Base-by-base conservation (phyloP, 768 basidiomycete genomes). In the Boletales sp. region DNA sequence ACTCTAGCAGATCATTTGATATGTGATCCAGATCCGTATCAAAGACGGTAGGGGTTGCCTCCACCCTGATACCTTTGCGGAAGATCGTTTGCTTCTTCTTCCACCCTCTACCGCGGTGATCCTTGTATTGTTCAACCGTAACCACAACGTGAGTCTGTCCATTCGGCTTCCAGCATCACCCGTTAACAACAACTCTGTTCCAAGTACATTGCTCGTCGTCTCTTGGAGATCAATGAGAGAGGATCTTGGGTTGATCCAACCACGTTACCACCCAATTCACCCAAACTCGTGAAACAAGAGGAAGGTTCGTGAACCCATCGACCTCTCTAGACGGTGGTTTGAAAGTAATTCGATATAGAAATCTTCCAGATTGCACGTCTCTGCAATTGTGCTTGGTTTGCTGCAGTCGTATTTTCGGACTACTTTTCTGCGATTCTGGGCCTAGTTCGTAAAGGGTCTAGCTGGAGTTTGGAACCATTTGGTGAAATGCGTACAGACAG, bases 101-200 rank as follows among this genome's bases (percentile, higher is more conserved):
- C 90, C 90, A 1, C 90, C 90, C 0, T 83, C 82, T 1, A 81
- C 83, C 45, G 82, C 84, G 51, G 81, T 77, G 5, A 64, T 92
- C n/a, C 75, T 93, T 18, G 78, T 92, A n/a, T 63, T 90, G n/a
- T 93, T 92, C 76, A 89, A 76, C 61, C 78, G 90, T n/a, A 93
- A 93, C 54, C 90, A 93, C 61, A 93, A 90, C 59, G 90, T 90
- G 55, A 54, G 84, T 68, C 12, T 15, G 4, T 5, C 1, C 8
- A 31, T 47, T 44, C 2, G 13, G 13, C 2, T 39, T 46, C 8
- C 2, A 5, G 4, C 30, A 15, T 40, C 34, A 38, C 39, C 1
- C 6, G 25, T 28, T 28, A 4, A 28, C 25, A 28, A 39, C 44
- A 19, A 51, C 12, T 3, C 25, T 40, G 8, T 25, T 41, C 4